Evolutionary conservation across 1,284 basidiomycete species (phyloP).

Genomic region (Fereydounia khargensis): DNA sequence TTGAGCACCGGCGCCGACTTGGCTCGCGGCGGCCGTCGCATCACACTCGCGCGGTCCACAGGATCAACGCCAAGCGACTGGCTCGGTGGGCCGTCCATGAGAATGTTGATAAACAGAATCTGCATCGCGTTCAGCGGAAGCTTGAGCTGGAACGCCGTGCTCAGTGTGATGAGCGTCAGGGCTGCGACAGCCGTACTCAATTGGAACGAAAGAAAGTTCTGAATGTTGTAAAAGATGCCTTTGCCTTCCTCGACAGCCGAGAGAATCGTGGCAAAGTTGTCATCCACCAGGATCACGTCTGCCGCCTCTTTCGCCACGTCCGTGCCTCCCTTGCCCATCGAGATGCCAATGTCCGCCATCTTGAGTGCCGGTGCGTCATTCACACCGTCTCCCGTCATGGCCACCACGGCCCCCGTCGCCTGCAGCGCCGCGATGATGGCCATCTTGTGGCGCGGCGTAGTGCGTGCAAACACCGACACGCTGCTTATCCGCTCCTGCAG

Average conservation of each 20-base stretch:
- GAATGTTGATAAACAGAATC: constrained; percentile 96
- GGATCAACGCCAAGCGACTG: constrained; percentile 96
- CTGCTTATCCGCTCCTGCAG: constrained; percentile 75
- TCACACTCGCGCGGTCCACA: constrained; percentile 84
- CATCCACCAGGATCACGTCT: constrained; percentile 93
- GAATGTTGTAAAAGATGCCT: constrained; percentile 97
- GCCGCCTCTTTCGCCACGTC: constrained; percentile 98
- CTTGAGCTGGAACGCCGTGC: constrained; percentile 80
- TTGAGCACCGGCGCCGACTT: constrained; percentile 87
- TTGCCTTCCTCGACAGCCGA: constrained; percentile 93
- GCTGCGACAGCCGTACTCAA: constrained; percentile 94
- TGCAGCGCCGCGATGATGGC: constrained; percentile 91
- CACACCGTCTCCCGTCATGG: constrained; percentile 97
- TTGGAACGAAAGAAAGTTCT: constrained; percentile 96
- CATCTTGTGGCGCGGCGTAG: constrained; percentile 96
- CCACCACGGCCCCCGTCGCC: constrained; percentile 80
- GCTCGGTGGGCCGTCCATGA: constrained; percentile 98
- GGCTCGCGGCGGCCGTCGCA: constrained; percentile 72
- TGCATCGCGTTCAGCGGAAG: constrained; percentile 98
- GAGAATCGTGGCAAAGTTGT: constrained; percentile 91
- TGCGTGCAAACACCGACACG: constrained; percentile 87
- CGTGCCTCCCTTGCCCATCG: constrained; percentile 94
- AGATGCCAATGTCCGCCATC: constrained; percentile 96
- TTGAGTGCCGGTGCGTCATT: constrained; percentile 96
- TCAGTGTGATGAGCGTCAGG: constrained; percentile 87